These are phyloP conservation scores for Globisporangium paroecandrum DNA, from an alignment of 352 stramenopile genomes.

Conservation along the genomic window DNA sequence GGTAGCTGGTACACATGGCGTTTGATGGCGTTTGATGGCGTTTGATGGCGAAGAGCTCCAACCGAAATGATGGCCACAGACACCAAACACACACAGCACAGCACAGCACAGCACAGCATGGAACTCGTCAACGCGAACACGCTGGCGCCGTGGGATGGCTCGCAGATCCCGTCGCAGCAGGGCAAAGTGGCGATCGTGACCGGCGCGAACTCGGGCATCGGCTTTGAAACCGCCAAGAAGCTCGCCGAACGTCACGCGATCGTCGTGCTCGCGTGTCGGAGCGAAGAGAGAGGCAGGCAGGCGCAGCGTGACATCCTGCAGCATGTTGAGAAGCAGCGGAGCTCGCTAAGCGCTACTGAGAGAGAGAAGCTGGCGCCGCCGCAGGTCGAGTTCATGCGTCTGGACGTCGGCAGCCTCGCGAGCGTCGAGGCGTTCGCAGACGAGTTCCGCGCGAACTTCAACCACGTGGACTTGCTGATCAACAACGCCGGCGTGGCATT, in stretches of 20 bases:
- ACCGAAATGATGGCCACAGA: neutral
- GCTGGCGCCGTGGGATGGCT: conserved; percentile 19
- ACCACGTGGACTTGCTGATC: conserved; percentile 28
- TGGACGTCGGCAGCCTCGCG: conserved; percentile 24
- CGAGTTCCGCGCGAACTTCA: conserved; percentile 19
- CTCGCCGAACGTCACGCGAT: conserved; percentile 54
- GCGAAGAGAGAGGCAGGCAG: conserved; percentile 24
- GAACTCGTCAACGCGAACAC: neutral
- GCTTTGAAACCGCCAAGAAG: conserved; percentile 60
- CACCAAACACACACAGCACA: neutral
- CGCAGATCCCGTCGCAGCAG: conserved; percentile 29
- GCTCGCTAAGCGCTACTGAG: conserved; percentile 15
- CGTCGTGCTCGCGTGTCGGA: conserved; percentile 81
- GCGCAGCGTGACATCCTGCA: conserved; percentile 30
- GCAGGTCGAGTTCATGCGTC: conserved; percentile 19
- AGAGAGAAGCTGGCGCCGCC: conserved; percentile 4
- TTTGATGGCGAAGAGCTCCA: neutral
- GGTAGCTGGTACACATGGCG: neutral
- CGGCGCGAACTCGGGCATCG: conserved; percentile 71
- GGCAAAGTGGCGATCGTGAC: conserved; percentile 33
- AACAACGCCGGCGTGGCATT: conserved; percentile 32
- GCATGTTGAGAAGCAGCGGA: conserved; percentile 2
- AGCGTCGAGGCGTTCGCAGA: conserved; percentile 22
- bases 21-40: neutral
- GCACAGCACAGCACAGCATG: neutral